Evolutionary conservation across 2,329 filamentous ascomycete species (phyloP).

Genomic region (Nakataea oryzae): DNA sequence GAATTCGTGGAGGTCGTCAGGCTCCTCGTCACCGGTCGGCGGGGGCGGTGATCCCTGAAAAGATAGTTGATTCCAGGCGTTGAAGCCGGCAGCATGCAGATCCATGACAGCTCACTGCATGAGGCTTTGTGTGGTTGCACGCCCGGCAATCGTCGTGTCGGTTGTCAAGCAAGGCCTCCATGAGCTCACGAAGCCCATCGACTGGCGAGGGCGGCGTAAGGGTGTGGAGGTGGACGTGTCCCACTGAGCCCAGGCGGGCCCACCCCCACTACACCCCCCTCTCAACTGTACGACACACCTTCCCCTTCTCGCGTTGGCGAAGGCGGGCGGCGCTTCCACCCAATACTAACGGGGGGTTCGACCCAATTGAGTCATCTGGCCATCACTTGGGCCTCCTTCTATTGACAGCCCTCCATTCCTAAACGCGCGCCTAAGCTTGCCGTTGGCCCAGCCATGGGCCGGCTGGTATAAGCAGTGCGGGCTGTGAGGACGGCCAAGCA

Average conservation of each 20-base stretch:
- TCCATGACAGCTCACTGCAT: constrained; percentile 25
- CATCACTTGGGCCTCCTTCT: no score
- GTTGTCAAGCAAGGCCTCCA: no score
- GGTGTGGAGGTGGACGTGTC: background rate
- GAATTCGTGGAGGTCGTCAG: constrained; percentile 35
- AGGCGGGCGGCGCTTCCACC: no score
- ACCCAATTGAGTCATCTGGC: no score
- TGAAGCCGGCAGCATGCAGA: constrained; percentile 45
- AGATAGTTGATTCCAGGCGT: constrained; percentile 45
- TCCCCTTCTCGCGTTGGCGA: no score
- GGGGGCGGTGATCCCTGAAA: constrained; percentile 17
- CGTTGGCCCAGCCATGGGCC: background rate
- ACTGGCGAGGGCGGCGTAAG: background rate
- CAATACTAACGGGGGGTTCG: no score
- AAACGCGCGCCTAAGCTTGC: no score
- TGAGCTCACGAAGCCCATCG: no score
- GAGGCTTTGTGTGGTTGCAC: no score
- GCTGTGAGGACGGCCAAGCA: background rate
- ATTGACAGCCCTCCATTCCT: no score
- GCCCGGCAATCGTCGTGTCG: no score
- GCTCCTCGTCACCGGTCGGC: constrained; percentile 17
- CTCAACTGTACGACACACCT: no score
- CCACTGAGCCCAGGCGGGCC: background rate
- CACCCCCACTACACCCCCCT: background rate
- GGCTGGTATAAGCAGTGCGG: background rate